Percentiles rank a stretch among this genome's conserved stretches.
phyloP scores from a whole-genome alignment of 306 rosid species.

The Dryas alaskensis region DNA sequence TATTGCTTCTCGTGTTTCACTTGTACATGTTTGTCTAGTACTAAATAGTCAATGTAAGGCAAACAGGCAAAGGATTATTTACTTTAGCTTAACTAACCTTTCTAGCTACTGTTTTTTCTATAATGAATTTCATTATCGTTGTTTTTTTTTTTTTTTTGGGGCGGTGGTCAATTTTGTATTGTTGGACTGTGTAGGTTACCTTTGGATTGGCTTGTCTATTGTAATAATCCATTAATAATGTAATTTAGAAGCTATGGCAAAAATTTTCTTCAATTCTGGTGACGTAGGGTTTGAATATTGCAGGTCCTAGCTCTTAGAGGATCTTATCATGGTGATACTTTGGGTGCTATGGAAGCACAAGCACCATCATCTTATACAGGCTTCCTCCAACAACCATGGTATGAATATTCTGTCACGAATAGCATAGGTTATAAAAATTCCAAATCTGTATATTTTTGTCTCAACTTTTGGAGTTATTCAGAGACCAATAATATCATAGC shows the following conservation, averaged over 20 bases:
- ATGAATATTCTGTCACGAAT: conserved; percentile 12
- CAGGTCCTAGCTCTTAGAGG: conserved; percentile 89
- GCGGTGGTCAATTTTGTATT: background rate
- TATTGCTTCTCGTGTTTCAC: background rate
- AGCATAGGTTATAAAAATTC: background rate
- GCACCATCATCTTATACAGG: conserved; percentile 95
- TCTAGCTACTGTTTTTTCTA: background rate
- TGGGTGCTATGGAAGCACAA: conserved; percentile 99
- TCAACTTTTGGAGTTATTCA: conserved; percentile 14
- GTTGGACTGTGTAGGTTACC: background rate
- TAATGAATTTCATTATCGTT: background rate
- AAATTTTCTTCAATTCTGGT: conserved; percentile 6
- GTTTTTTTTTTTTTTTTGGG: background rate
- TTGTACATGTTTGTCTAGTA: background rate
- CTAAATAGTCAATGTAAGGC: background rate
- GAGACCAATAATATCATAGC: background rate
- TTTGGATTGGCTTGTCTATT: background rate
- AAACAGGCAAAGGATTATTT: background rate
- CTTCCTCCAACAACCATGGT: conserved; percentile 98
- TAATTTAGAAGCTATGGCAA: background rate
- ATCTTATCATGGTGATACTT: conserved; percentile 94
- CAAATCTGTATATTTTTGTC: background rate
- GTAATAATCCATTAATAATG: background rate
- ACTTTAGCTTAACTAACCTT: background rate
- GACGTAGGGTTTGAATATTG: conserved; percentile 30